Evolutionary conservation across 2,329 filamentous ascomycete genomes (phyloP).

Genomic region (Fusarium pseudograminearum): DNA sequence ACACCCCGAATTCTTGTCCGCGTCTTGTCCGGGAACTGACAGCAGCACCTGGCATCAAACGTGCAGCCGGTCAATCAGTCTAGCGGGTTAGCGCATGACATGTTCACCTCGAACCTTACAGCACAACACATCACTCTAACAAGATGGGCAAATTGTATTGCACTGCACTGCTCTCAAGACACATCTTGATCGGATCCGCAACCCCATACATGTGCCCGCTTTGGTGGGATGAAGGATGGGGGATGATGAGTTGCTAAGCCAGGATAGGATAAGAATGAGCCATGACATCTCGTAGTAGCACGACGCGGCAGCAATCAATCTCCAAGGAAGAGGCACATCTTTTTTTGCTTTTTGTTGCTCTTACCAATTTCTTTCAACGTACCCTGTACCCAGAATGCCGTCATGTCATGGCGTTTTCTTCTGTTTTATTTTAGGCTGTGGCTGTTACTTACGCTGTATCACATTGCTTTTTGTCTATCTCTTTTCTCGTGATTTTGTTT

Average conservation of each 20-base stretch:
- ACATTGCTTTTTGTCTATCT: conserved; percentile 33
- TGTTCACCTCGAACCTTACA: conserved; percentile 16
- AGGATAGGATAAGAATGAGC: conserved; percentile 12
- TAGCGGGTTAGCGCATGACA: conserved; percentile 38
- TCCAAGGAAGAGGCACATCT: conserved; percentile 2
- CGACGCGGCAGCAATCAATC: neutral
- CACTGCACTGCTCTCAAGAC: conserved; percentile 5
- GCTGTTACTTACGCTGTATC: conserved; percentile 15
- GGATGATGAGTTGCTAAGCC: neutral
- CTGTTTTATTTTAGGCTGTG: neutral
- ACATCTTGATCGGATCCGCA: conserved; percentile 24
- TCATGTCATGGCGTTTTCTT: conserved; percentile 28
- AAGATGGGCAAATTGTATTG: conserved; percentile 32
- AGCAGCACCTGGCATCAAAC: conserved; percentile 22
- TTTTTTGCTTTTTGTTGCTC: conserved; percentile 24
- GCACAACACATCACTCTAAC: neutral
- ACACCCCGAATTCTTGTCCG: neutral
- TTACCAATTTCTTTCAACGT: conserved; percentile 13
- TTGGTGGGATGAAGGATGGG: conserved; percentile 23
- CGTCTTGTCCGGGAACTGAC: conserved; percentile 33
- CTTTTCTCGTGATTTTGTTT: neutral
- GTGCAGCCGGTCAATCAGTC: conserved; percentile 41
- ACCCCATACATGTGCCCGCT: conserved; percentile 25
- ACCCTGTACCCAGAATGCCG: conserved; percentile 36
- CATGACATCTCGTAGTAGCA: conserved; percentile 34